Percentiles rank a stretch among this genome's conserved stretches.
Evolutionary conservation across 1,284 basidiomycete species (phyloP).

Genomic region (Heterobasidion annosum): DNA sequence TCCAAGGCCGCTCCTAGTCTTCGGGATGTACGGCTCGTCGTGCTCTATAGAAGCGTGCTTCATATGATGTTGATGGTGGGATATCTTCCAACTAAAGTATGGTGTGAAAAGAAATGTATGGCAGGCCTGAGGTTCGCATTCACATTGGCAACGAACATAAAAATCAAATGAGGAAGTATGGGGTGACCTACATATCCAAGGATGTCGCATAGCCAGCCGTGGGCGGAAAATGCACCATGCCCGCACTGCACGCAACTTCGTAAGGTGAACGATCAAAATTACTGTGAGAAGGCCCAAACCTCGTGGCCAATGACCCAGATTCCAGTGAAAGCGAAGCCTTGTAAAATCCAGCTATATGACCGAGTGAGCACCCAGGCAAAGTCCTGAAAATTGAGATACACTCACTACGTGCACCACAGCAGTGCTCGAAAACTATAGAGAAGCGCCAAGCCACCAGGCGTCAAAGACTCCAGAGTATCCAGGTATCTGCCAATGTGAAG

Average conservation of each 20-base stretch:
- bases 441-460: background rate
- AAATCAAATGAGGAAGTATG: background rate
- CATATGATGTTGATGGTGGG: constrained; percentile 28
- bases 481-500: background rate
- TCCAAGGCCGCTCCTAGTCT: constrained; percentile 42
- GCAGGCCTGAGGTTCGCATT: constrained; percentile 12
- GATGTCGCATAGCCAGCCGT: constrained; percentile 15
- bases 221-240: constrained; percentile 19
- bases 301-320: constrained; percentile 61
- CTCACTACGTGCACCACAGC: background rate
- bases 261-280: background rate
- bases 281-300: constrained; percentile 17
- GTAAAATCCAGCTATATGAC: background rate
- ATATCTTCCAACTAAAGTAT: constrained; percentile 30
- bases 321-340: constrained; percentile 44
- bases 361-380: background rate
- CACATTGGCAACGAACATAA: background rate
- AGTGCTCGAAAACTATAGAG: background rate
- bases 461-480: background rate
- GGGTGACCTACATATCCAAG: constrained; percentile 17
- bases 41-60: constrained; percentile 35
- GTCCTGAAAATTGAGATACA: background rate
- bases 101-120: constrained; percentile 28
- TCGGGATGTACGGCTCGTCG: constrained; percentile 55
- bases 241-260: constrained; percentile 16